These are phyloP conservation scores for Parathielavia hyrcaniae DNA, from an alignment of 495 filamentous ascomycete genomes.

Conservation along the genomic window DNA sequence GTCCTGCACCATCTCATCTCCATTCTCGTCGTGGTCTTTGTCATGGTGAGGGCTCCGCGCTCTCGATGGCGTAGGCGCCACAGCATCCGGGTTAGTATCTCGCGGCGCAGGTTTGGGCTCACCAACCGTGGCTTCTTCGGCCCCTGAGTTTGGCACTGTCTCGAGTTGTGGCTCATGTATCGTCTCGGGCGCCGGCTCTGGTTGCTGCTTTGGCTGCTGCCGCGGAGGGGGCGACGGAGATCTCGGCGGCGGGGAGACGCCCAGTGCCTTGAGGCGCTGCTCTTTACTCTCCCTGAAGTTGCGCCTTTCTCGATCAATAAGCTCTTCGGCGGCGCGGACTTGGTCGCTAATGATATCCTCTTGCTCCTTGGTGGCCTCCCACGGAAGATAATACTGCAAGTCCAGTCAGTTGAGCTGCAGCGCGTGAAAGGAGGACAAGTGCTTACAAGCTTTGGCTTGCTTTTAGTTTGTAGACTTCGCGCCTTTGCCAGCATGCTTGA, in stretches of 20 bases:
- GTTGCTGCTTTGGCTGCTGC: not conserved
- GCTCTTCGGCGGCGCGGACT: constrained; percentile 40
- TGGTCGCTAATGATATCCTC: constrained; percentile 45
- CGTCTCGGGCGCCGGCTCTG: not conserved
- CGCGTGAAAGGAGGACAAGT: not conserved
- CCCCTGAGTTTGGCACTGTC: constrained; percentile 7
- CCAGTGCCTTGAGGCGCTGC: constrained; percentile 28
- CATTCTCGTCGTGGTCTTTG: constrained; percentile 57
- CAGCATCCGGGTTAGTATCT: constrained; percentile 38
- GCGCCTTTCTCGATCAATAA: constrained; percentile 40
- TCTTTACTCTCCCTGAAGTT: constrained; percentile 41
- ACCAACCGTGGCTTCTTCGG: constrained; percentile 38
- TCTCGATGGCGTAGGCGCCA: constrained; percentile 17
- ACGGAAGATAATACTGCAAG: constrained; percentile 79
- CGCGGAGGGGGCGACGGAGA: constrained; percentile 12
- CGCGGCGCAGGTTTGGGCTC: constrained; percentile 40
- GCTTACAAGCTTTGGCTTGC: constrained; percentile 72
- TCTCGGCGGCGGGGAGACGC: constrained; percentile 25
- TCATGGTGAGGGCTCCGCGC: constrained; percentile 23
- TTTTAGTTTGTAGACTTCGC: constrained; percentile 64
- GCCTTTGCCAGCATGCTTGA: constrained; percentile 64
- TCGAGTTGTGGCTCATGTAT: not conserved
- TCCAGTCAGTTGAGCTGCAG: constrained; percentile 31
- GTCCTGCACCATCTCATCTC: constrained; percentile 65
- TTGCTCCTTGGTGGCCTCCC: constrained; percentile 58